These are phyloP conservation scores for Musa schizocarpa DNA, from an alignment of 176 grass and related monocot genomes.

Conservation along the genomic window DNA sequence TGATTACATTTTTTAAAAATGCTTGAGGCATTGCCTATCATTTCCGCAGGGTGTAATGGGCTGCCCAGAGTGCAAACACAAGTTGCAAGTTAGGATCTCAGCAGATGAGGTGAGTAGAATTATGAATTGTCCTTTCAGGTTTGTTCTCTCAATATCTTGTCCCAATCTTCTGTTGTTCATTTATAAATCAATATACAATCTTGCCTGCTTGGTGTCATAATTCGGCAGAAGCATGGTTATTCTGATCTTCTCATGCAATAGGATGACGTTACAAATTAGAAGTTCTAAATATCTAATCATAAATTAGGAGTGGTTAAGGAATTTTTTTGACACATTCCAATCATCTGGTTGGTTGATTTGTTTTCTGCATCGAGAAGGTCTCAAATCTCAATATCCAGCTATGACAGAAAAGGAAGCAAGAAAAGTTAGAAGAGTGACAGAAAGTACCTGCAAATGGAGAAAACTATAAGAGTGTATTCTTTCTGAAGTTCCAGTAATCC, in stretches of 20 bases:
- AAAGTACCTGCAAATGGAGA: neutral
- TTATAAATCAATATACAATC: neutral
- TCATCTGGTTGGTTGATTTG: neutral
- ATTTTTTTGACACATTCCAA: neutral
- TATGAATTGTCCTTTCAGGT: neutral
- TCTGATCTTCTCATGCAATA: neutral
- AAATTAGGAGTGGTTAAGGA: neutral
- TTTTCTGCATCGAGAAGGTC: neutral
- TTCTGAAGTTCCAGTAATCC: no score
- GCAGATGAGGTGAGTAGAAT: conserved; percentile 20
- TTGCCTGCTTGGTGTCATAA: neutral
- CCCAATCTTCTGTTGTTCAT: neutral
- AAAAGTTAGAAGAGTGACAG: neutral
- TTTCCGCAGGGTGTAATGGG: conserved; percentile 22
- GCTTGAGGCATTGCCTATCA: neutral
- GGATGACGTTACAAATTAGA: neutral
- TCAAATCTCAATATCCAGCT: neutral
- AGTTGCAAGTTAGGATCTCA: conserved; percentile 29
- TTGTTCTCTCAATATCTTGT: neutral
- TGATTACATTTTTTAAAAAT: neutral
- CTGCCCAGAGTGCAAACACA: conserved; percentile 27
- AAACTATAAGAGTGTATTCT: neutral
- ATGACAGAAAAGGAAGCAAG: neutral
- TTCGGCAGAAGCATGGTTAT: neutral
- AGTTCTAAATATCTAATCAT: neutral